These are phyloP conservation scores for Jacaranda mimosifolia DNA, from an alignment of 257 asterid species.

Conservation along the genomic window DNA sequence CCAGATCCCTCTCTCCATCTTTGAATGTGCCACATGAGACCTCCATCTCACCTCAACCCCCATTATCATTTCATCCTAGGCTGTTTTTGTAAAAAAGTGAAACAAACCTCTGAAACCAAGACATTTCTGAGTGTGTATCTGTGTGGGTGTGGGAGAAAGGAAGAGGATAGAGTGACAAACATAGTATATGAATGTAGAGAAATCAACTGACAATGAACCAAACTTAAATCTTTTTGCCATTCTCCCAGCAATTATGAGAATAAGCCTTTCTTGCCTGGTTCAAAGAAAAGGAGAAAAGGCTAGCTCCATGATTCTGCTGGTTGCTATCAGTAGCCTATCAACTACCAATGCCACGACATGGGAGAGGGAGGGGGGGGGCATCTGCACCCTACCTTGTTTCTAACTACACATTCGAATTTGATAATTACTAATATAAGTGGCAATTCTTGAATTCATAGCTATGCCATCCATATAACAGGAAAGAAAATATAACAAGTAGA, in stretches of 20 bases:
- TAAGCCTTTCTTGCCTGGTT: no score
- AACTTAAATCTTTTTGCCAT: neutral
- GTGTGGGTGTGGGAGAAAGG: neutral
- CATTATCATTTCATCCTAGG: neutral
- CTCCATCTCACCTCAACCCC: neutral
- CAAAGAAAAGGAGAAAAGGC: neutral
- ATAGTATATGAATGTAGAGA: neutral
- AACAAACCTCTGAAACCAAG: neutral
- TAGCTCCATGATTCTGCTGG: neutral
- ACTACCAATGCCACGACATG: constrained; percentile 4
- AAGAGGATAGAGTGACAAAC: neutral
- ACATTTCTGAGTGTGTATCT: neutral
- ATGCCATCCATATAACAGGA: no score
- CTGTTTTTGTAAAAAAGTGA: neutral
- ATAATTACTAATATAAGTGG: neutral
- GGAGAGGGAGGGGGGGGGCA: no score
- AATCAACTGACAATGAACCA: neutral
- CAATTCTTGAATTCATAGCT: no score
- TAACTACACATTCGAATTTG: neutral
- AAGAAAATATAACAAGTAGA: no score
- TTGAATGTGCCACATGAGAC: neutral
- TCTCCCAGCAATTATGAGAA: no score
- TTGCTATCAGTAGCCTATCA: neutral
- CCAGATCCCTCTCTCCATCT: neutral
- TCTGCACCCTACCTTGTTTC: neutral